phyloP scores from a whole-genome alignment of 805 yeast species.

The Lipomyces oligophaga region DNA sequence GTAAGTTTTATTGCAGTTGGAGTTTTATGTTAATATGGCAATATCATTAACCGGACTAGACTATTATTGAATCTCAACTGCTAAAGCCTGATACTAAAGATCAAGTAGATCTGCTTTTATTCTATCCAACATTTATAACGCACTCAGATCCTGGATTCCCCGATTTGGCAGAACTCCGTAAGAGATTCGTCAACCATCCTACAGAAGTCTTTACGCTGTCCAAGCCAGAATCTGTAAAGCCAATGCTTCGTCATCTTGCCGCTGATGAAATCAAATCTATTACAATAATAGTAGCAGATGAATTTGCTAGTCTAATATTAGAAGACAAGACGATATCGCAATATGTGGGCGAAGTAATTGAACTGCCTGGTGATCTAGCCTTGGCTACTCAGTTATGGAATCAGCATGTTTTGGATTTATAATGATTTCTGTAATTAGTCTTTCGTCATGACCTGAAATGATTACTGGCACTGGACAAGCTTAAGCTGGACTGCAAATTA shows the following conservation, averaged over 20 bases:
- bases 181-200: slow-evolving; percentile 16
- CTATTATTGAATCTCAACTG: not conserved
- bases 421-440: not conserved
- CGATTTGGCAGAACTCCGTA: slow-evolving; percentile 6
- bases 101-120: slow-evolving; percentile 12
- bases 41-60: not conserved
- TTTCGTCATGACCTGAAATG: too few species aligned
- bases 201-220: slow-evolving; percentile 15
- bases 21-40: too few species aligned
- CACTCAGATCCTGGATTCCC: not conserved
- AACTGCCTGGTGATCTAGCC: slow-evolving; percentile 2
- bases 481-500: too few species aligned
- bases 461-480: too few species aligned
- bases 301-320: not conserved
- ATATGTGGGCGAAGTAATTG: slow-evolving; percentile 20
- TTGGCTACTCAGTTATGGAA: slow-evolving; percentile 6
- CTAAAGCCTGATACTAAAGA: slow-evolving; percentile 7
- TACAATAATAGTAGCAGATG: slow-evolving; percentile 11
- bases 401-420: not conserved
- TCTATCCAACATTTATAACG: slow-evolving; percentile 10
- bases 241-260: slow-evolving; percentile 22
- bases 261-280: slow-evolving; percentile 11
- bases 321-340: slow-evolving; percentile 11
- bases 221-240: slow-evolving; percentile 16
- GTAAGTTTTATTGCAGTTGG: slow-evolving; percentile 1